A percentile compares a stretch with the other conserved stretches of the same genome.
Evolutionary conservation across 345 rosid species (phyloP).

Genomic region (Bruguiera gymnorhiza): DNA sequence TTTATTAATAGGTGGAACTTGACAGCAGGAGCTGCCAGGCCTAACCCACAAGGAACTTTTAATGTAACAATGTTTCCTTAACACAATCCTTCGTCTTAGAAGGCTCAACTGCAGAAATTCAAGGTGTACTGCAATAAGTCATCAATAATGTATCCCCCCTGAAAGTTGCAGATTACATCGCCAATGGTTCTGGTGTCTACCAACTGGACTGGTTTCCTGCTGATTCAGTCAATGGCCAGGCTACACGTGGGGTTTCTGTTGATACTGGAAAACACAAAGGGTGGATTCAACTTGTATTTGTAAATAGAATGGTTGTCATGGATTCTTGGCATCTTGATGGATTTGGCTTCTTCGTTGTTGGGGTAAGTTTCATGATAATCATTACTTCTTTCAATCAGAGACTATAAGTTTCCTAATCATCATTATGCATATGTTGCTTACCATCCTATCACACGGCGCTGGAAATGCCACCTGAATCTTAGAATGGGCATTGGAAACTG

Average conservation of each 20-base stretch:
- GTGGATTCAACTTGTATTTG: conserved; percentile 50
- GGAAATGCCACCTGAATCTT: not conserved
- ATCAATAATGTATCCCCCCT: conserved; percentile 59
- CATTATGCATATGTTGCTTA: too few species aligned
- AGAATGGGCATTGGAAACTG: conserved; percentile 41
- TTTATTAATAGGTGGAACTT: conserved; percentile 42
- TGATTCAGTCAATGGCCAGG: conserved; percentile 18
- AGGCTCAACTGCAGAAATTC: conserved; percentile 16
- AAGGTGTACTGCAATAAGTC: conserved; percentile 26
- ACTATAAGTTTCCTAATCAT: not conserved
- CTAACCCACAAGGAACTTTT: conserved; percentile 61
- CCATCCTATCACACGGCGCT: too few species aligned
- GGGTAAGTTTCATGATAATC: conserved; percentile 11
- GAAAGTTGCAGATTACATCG: conserved; percentile 46
- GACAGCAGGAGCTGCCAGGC: conserved; percentile 56
- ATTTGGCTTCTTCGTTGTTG: conserved; percentile 48
- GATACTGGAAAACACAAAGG: conserved; percentile 42
- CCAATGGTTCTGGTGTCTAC: conserved; percentile 32
- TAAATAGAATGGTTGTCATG: conserved; percentile 28
- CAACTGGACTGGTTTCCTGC: conserved; percentile 32
- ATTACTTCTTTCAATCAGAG: not conserved
- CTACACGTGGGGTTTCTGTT: conserved; percentile 37
- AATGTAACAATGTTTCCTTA: conserved; percentile 36
- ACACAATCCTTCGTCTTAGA: conserved; percentile 37
- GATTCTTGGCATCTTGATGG: conserved; percentile 70